Evolutionary conservation across 176 grass and related monocot genomes (phyloP).

Genomic region (Alopecurus myosuroides): DNA sequence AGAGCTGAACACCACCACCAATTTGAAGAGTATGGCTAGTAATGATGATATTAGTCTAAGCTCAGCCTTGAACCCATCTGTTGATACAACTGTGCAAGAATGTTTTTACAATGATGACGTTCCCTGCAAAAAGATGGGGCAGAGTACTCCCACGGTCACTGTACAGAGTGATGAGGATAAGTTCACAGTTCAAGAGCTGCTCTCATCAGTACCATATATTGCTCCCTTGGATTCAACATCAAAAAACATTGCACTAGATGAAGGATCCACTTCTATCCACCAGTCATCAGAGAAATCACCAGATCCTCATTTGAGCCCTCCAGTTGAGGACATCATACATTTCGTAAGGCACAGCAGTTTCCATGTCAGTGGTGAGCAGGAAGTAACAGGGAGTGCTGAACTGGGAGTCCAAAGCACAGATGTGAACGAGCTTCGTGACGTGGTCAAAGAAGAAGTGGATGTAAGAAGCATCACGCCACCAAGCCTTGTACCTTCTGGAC

Average conservation of each 20-base stretch:
- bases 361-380: conserved; percentile 45
- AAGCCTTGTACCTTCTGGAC: conserved; percentile 23
- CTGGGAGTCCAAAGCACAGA: conserved; percentile 22
- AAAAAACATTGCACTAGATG: conserved; percentile 16
- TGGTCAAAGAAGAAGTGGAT: conserved; percentile 60
- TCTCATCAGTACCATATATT: conserved; percentile 62
- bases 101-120: conserved; percentile 67
- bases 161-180: conserved; percentile 61
- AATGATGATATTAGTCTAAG: conserved; percentile 38
- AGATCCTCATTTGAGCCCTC: conserved; percentile 42
- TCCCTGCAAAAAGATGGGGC: conserved; percentile 14
- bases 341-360: conserved; percentile 81
- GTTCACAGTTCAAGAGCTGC: conserved; percentile 85
- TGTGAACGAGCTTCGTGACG: conserved; percentile 20
- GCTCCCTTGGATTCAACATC: conserved; percentile 38
- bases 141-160: conserved; percentile 21
- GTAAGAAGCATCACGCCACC: conserved; percentile 41
- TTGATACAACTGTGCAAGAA: conserved; percentile 43
- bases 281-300: conserved; percentile 45
- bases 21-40: conserved; percentile 52
- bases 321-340: conserved; percentile 78
- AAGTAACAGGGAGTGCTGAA: conserved; percentile 25
- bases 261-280: conserved; percentile 30
- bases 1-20: conserved; percentile 37
- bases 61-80: conserved; percentile 31